Conservation (phyloP, 805 yeast species). For the Maudiozyma bulderi region DNA sequence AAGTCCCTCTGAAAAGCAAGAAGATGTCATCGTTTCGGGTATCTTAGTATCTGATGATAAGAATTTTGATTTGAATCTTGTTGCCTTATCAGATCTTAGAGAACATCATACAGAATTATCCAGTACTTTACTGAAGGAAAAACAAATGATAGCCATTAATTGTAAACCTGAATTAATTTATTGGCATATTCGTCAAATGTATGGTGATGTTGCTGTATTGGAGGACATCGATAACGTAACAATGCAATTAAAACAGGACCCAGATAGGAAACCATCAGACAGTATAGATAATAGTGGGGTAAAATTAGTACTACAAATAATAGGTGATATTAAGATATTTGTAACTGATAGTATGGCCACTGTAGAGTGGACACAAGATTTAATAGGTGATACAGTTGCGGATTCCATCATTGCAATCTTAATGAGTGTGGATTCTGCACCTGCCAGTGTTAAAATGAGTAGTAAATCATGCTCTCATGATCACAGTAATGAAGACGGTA, state of each 20-base stretch:
- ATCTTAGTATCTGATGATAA: slow-evolving; percentile 68
- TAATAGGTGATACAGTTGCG: slow-evolving; percentile 86
- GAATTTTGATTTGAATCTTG: slow-evolving; percentile 76
- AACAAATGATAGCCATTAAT: slow-evolving; percentile 67
- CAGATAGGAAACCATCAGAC: slow-evolving; percentile 18
- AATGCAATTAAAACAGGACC: slow-evolving; percentile 27
- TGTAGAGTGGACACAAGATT: slow-evolving; percentile 85
- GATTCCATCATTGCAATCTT: slow-evolving; percentile 87
- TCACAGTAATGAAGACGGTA: slow-evolving; percentile 21
- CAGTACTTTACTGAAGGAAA: slow-evolving; percentile 74
- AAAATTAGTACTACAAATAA: slow-evolving; percentile 44
- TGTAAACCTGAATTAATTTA: slow-evolving; percentile 72
- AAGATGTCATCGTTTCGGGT: slow-evolving; percentile 55
- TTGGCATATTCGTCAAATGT: slow-evolving; percentile 94
- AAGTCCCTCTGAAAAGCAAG: slow-evolving; percentile 22
- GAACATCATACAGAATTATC: slow-evolving; percentile 75
- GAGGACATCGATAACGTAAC: slow-evolving; percentile 42
- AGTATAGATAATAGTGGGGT: slow-evolving; percentile 15
- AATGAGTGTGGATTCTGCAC: slow-evolving; percentile 86
- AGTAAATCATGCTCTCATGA: slow-evolving; percentile 47
- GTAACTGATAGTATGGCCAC: slow-evolving; percentile 43
- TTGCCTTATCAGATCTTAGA: slow-evolving; percentile 78
- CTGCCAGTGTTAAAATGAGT: slow-evolving; percentile 85
- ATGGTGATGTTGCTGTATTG: slow-evolving; percentile 65
- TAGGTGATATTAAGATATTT: slow-evolving; percentile 52